These are phyloP conservation scores for Capronia epimyces DNA, from an alignment of 2,329 filamentous ascomycete species.

Conservation along the genomic window DNA sequence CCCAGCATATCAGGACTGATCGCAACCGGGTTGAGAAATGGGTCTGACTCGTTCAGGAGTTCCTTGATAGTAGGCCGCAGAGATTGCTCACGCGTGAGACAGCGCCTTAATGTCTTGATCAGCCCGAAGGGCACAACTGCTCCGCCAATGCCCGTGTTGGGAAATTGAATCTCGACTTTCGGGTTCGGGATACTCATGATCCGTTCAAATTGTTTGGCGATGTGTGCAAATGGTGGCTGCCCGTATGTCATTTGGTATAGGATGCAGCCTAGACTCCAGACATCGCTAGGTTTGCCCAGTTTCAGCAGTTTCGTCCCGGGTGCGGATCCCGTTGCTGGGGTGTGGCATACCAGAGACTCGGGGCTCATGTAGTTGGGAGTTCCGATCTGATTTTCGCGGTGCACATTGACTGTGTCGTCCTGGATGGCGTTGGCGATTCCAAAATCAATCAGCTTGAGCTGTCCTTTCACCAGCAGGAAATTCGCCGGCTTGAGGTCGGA, in stretches of 20 bases:
- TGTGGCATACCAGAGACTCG: slow-evolving; percentile 84
- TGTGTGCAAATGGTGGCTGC: slow-evolving; percentile 90
- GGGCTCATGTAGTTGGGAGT: slow-evolving; percentile 99
- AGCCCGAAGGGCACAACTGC: slow-evolving; percentile 51
- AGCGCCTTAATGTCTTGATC: slow-evolving; percentile 52
- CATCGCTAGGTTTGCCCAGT: slow-evolving; percentile 88
- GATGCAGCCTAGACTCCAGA: slow-evolving; percentile 95
- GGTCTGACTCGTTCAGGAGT: slow-evolving; percentile 51
- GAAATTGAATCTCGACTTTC: slow-evolving; percentile 45
- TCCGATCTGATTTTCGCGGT: slow-evolving; percentile 89
- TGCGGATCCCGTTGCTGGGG: slow-evolving; percentile 53
- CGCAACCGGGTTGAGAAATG: slow-evolving; percentile 54
- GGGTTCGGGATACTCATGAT: slow-evolving; percentile 56
- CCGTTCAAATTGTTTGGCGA: slow-evolving; percentile 76
- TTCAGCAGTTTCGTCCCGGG: slow-evolving; percentile 72
- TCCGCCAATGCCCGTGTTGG: slow-evolving; percentile 43
- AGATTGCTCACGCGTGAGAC: slow-evolving; percentile 54
- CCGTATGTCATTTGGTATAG: slow-evolving; percentile 98
- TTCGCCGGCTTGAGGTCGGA: slow-evolving; percentile 96
- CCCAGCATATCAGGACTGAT: slow-evolving; percentile 56
- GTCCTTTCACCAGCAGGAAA: slow-evolving; percentile 85
- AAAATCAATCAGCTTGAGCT: slow-evolving; percentile 94
- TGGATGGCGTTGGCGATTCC: slow-evolving; percentile 97
- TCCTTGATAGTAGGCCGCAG: slow-evolving; percentile 54
- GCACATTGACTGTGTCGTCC: slow-evolving; percentile 94